Conservation (phyloP, 176 grass and related monocot species). For the Musa beccarii region DNA sequence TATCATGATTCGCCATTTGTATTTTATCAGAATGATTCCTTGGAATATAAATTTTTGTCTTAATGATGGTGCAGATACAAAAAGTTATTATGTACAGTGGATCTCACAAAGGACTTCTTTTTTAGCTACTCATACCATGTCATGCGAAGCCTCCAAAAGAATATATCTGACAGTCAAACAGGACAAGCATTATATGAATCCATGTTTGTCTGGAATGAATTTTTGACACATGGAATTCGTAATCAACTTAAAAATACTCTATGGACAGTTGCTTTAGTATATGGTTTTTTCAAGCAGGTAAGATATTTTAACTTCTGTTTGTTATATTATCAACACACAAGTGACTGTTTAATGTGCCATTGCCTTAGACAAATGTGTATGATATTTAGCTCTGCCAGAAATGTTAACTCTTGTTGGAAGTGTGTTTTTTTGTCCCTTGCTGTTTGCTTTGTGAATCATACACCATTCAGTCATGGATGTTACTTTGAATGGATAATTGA, state of each 20-base stretch:
- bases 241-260: constrained; percentile 43
- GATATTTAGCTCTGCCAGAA: no score
- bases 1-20: background rate
- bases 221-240: constrained; percentile 49
- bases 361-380: background rate
- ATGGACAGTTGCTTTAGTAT: constrained; percentile 81
- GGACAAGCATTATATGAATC: constrained; percentile 57
- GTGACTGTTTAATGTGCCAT: background rate
- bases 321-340: background rate
- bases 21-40: no score
- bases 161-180: constrained; percentile 45
- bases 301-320: background rate
- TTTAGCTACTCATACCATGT: constrained; percentile 84
- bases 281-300: constrained; percentile 96
- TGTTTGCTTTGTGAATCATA: no score
- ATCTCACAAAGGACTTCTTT: constrained; percentile 94
- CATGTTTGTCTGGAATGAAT: constrained; percentile 94
- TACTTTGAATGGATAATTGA: no score
- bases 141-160: constrained; percentile 89
- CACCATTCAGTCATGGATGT: no score
- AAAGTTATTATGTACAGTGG: constrained; percentile 68
- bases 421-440: no score
- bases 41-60: constrained; percentile 1
- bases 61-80: constrained; percentile 55
- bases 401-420: no score